Evolutionary conservation across 1,284 basidiomycete genomes (phyloP).

Genomic region (Heterobasidion irregulare): DNA sequence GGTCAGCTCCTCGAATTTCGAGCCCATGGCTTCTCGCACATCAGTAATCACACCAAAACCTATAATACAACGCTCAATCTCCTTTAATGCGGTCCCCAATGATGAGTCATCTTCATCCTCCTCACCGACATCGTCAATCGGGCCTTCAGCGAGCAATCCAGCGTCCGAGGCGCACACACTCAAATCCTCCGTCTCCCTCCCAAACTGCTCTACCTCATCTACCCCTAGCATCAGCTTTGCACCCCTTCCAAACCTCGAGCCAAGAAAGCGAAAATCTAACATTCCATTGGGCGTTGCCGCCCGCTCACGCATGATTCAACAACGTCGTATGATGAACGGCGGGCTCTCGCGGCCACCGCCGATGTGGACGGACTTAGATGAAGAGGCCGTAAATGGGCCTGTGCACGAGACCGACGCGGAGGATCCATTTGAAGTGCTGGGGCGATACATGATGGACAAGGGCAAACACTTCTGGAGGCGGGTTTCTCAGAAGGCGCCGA

Average conservation of each 20-base stretch:
- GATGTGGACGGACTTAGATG: constrained; percentile 7
- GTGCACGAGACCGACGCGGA: constrained; percentile 8
- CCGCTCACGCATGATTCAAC: constrained; percentile 40
- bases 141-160: not conserved
- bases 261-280: constrained; percentile 42
- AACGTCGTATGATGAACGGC: constrained; percentile 16
- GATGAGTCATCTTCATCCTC: constrained; percentile 7
- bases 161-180: constrained; percentile 1
- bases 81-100: not conserved
- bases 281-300: constrained; percentile 58
- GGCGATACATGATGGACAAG: constrained; percentile 9
- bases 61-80: constrained; percentile 3
- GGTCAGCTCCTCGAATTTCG: not conserved
- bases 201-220: constrained; percentile 8
- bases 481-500: constrained; percentile 7
- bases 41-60: not conserved
- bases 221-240: constrained; percentile 47
- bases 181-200: constrained; percentile 6
- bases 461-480: constrained; percentile 11
- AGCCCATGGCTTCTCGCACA: not conserved
- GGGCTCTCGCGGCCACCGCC: constrained; percentile 1
- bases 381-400: not conserved
- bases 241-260: constrained; percentile 50
- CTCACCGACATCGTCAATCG: constrained; percentile 6
- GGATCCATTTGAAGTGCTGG: constrained; percentile 13